Base-by-base conservation (phyloP, 371 early-diverging fungal species). In the Mortierella sp. region DNA sequence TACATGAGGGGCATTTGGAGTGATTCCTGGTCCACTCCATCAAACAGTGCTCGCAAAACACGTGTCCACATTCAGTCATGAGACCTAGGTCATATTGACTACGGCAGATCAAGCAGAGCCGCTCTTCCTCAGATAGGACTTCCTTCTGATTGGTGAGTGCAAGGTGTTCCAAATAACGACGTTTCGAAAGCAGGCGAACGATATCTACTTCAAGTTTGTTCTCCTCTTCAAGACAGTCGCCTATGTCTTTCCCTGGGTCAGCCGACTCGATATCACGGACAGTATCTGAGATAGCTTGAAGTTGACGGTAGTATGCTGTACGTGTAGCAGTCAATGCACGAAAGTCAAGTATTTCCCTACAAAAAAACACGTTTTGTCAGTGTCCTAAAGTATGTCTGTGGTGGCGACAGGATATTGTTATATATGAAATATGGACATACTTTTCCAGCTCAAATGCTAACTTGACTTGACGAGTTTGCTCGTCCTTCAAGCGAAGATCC, bases 31-130 rank as follows among this genome's bases (percentile, higher is more conserved):
- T 70, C 89, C 89, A 89, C 12, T 70, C 67, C 17, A 62, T 26
- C 37, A 83, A 32, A 66, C 89, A 89, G 10, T 82, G 80, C 9
- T 79, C 72, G 66, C 88, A 87, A 67, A 84, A 88, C 3, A 89
- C 65, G 62, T 89, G 89, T 2, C 87, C 89, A 63, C 91, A 93
- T 64, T 85, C 88, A 7, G 91, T 90, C 43, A 93, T 72, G n/a
- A 84, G 72, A 3, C 91, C 91, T 45, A 86, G 77, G 0, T 72
- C 75, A 53, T 91, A 84, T 17, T 73, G 72, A 2, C 70, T 69
- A 59, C 85, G 82, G 68, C 93, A 93, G 28, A 92, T 88, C 12
- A 88, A 57, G 53, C 93, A 93, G 1, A 87, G 83, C 4, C 64
- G 64, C 13, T 74, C 81, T 6, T 68, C 70, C 8, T 70, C 64